Percentiles rank a stretch among this genome's conserved stretches.
Evolutionary conservation across 2,329 filamentous ascomycete genomes (phyloP).

Genomic region (Onygenales sp.): DNA sequence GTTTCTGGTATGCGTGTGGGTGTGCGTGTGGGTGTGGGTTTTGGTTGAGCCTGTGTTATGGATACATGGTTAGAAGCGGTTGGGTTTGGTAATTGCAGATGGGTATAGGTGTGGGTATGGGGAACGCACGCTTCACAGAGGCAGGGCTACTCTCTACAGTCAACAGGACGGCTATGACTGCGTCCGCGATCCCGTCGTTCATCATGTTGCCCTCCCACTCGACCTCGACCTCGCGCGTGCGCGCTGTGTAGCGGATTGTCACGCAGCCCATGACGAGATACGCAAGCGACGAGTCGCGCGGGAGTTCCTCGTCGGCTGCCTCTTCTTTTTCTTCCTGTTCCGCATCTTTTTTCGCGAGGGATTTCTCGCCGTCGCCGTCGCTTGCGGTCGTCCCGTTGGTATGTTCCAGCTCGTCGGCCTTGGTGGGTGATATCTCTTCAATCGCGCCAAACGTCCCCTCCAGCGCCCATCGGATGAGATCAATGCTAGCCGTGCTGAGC

Average conservation of each 20-base stretch:
- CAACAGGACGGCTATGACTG: slow-evolving; percentile 84
- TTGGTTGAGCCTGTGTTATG: slow-evolving; percentile 45
- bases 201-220: slow-evolving; percentile 98
- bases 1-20: slow-evolving; percentile 47
- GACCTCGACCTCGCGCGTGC: slow-evolving; percentile 70
- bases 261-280: slow-evolving; percentile 84
- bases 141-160: slow-evolving; percentile 90
- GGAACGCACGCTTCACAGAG: slow-evolving; percentile 70
- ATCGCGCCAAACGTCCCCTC: slow-evolving; percentile 90
- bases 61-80: slow-evolving; percentile 20
- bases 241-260: slow-evolving; percentile 62
- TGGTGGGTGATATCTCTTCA: slow-evolving; percentile 40
- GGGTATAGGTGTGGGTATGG: slow-evolving; percentile 7
- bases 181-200: slow-evolving; percentile 96
- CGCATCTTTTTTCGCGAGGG: slow-evolving; percentile 17
- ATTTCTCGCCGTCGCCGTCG: slow-evolving; percentile 29
- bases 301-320: slow-evolving; percentile 37
- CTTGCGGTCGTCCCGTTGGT: slow-evolving; percentile 14
- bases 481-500: slow-evolving; percentile 77
- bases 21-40: slow-evolving; percentile 34
- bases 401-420: slow-evolving; percentile 15
- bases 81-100: slow-evolving; percentile 7
- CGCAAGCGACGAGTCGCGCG: slow-evolving; percentile 25
- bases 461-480: slow-evolving; percentile 86
- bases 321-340: slow-evolving; percentile 31